phyloP scores from a whole-genome alignment of 1,284 basidiomycete genomes.

The Pseudozyma sp. region DNA sequence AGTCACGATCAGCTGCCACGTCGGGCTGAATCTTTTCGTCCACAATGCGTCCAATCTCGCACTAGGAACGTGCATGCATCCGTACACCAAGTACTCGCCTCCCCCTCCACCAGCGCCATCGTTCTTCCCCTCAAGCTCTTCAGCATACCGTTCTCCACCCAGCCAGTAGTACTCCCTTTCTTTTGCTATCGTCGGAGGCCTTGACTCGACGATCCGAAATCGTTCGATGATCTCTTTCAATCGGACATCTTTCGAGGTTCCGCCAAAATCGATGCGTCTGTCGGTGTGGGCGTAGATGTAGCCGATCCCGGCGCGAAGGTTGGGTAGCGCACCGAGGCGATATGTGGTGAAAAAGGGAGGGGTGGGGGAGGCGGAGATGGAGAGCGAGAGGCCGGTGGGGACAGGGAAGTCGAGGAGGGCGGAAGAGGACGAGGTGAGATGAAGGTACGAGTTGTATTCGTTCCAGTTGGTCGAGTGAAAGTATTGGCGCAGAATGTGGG shows the following conservation, averaged over 20 bases:
- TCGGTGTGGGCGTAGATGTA: slow-evolving; percentile 80
- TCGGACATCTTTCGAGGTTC: slow-evolving; percentile 72
- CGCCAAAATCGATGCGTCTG: slow-evolving; percentile 70
- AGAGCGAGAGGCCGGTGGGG: slow-evolving; percentile 81
- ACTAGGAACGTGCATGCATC: slow-evolving; percentile 88
- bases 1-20: slow-evolving; percentile 69
- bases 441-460: slow-evolving; percentile 91
- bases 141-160: slow-evolving; percentile 12
- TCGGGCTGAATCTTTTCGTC: slow-evolving; percentile 77
- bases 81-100: slow-evolving; percentile 89
- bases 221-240: slow-evolving; percentile 79
- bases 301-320: slow-evolving; percentile 88
- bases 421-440: slow-evolving; percentile 83
- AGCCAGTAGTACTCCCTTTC: slow-evolving; percentile 71
- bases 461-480: slow-evolving; percentile 94
- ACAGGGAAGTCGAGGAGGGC: slow-evolving; percentile 83
- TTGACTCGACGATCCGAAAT: slow-evolving; percentile 84
- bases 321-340: slow-evolving; percentile 89
- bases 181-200: slow-evolving; percentile 76
- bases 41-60: slow-evolving; percentile 89
- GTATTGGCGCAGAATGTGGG: slow-evolving; percentile 88
- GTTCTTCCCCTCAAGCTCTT: background rate
- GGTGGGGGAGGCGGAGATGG: slow-evolving; percentile 88
- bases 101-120: background rate
- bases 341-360: slow-evolving; percentile 86